Conservation (phyloP, 2,329 filamentous ascomycete genomes). For the Phoma sp. region DNA sequence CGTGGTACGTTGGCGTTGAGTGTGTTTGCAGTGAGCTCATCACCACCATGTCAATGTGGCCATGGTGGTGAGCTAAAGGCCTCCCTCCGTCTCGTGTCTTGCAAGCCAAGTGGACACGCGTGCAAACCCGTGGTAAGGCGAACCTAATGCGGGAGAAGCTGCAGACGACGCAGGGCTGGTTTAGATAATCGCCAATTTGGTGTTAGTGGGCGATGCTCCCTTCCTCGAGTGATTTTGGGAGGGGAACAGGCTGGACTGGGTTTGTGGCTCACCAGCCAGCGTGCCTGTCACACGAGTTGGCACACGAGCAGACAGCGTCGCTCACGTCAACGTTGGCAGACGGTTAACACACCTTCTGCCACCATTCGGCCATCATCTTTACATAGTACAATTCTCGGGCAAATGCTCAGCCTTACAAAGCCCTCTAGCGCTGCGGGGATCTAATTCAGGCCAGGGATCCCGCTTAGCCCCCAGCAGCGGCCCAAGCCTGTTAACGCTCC, state of each 20-base stretch:
- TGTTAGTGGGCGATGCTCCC: conserved; percentile 2
- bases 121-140: background rate
- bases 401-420: conserved; percentile 4
- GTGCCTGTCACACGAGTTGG: conserved; percentile 1
- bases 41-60: background rate
- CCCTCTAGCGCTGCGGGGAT: conserved; percentile 17
- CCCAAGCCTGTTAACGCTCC: conserved; percentile 23
- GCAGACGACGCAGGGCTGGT: conserved; percentile 11
- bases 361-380: background rate
- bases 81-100: background rate
- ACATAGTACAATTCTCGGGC: background rate
- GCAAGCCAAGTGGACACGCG: background rate
- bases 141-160: conserved; percentile 13
- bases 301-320: background rate
- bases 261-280: background rate
- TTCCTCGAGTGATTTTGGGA: background rate
- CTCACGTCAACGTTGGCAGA: background rate
- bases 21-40: background rate
- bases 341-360: background rate
- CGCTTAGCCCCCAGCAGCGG: conserved; percentile 5
- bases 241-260: background rate
- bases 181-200: conserved; percentile 3
- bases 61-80: background rate
- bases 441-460: conserved; percentile 10
- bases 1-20: background rate